A percentile compares a stretch with the other conserved stretches of the same genome.
Conservation (phyloP, 306 rosid species). For the Castanospermum australe region DNA sequence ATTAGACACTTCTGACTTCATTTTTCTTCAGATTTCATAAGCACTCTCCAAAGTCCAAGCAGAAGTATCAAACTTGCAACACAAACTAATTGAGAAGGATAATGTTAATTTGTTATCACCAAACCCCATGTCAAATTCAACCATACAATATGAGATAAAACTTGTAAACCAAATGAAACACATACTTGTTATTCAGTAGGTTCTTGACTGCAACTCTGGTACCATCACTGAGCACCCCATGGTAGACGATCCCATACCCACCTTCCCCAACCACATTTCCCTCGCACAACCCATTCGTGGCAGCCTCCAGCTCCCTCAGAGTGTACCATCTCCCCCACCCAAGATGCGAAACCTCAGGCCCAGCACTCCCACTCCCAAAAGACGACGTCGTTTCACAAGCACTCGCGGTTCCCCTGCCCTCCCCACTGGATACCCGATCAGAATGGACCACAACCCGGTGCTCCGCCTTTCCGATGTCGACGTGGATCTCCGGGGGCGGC, state of each 20-base stretch:
- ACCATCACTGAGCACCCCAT: constrained; percentile 75
- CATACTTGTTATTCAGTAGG: constrained; percentile 88
- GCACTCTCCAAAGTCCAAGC: not conserved
- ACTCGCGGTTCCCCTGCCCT: constrained; percentile 62
- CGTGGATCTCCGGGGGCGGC: constrained; percentile 66
- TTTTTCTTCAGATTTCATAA: constrained; percentile 6
- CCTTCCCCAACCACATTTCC: constrained; percentile 97
- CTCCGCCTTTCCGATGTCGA: constrained; percentile 78
- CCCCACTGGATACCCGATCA: constrained; percentile 79
- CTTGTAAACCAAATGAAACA: not conserved
- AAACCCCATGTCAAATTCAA: not conserved
- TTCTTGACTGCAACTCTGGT: constrained; percentile 89
- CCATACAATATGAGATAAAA: not conserved
- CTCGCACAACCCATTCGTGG: constrained; percentile 76
- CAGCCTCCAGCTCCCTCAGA: constrained; percentile 88
- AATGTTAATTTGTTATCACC: not conserved
- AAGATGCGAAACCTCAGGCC: constrained; percentile 91
- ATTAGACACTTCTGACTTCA: constrained; percentile 6
- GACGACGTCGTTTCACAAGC: constrained; percentile 63
- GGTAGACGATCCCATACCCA: constrained; percentile 93
- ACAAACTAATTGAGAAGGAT: not conserved
- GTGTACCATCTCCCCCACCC: constrained; percentile 99
- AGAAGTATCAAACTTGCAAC: constrained; percentile 19
- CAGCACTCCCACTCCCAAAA: constrained; percentile 65
- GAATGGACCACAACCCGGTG: constrained; percentile 68